phyloP scores from a whole-genome alignment of 306 rosid genomes.

The Lathyrus aphaca region DNA sequence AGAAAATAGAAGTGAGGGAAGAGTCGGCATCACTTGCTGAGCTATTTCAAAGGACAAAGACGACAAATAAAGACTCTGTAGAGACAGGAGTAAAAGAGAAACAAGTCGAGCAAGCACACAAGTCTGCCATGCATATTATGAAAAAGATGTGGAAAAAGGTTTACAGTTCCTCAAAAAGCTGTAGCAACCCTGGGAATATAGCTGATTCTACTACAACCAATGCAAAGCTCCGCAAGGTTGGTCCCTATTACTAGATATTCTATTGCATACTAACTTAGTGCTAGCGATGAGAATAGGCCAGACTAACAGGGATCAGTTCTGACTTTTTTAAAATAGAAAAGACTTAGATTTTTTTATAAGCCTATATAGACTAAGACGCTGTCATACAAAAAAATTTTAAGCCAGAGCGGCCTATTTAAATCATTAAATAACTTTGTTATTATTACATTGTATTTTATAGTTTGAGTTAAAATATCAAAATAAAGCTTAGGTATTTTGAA shows the following conservation, averaged over 20 bases:
- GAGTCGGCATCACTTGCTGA: conserved; percentile 67
- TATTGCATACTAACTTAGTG: conserved; percentile 2
- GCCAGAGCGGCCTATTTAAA: too few species aligned
- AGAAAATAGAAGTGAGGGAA: conserved; percentile 56
- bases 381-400: too few species aligned
- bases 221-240: conserved; percentile 78
- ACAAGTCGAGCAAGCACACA: conserved; percentile 47
- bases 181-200: conserved; percentile 38
- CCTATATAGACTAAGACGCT: too few species aligned
- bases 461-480: too few species aligned
- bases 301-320: too few species aligned
- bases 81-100: conserved; percentile 49
- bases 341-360: too few species aligned
- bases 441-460: too few species aligned
- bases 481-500: too few species aligned
- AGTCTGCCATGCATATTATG: conserved; percentile 61
- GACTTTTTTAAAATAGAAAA: too few species aligned
- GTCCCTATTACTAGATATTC: conserved; percentile 46
- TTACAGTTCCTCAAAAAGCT: conserved; percentile 50
- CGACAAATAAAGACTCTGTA: conserved; percentile 40
- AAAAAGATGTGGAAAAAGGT: conserved; percentile 65
- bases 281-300: too few species aligned
- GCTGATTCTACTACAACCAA: conserved; percentile 52
- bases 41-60: conserved; percentile 66
- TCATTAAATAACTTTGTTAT: too few species aligned